Evolutionary conservation across 163 green algal genomes (phyloP), one percentile per base, ranked within the genome.

Genomic region (Botryococcus braunii): DNA sequence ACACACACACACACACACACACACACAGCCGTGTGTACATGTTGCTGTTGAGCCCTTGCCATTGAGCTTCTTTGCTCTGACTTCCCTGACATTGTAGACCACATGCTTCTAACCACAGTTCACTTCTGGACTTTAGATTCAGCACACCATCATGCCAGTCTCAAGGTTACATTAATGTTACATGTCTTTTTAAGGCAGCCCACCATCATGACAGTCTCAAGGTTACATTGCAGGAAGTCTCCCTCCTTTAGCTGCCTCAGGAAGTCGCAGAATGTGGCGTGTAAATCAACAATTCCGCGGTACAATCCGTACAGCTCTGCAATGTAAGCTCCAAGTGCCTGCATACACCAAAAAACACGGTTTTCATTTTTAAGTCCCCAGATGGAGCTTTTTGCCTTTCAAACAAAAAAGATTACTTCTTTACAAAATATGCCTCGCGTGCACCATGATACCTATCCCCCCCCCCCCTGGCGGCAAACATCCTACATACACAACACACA

Each of bases 191-290:
- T n/a, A n/a, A n/a, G n/a, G n/a, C n/a, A n/a, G n/a, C n/a, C n/a
- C n/a, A n/a, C 59, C 57, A 47, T 55, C 38, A 69, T 39, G 6
- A 74, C 23, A 29, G 4, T 69, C 8, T 62, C 49, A 3, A 74
- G 13, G 47, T 23, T 69, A 60, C 40, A 61, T 39, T 74, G 68
- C 3, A 69, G 57, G 59, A 65, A 69, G 46, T 11, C 47, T 47
- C 68, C 60, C 2, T 34, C 47, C 35, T 47, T 37, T 29, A 74
- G 47, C 17, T 46, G 47, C 4, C 34, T 7, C 56, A 74, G 43
- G 47, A 69, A 65, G 17, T 32, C 37, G 4, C 40, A n/a, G 31
- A 74, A 48, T 8, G 36, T 27, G n/a, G 8, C 37, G 50, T 74
- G 68, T 37, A 68, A 23, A 27, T 31, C 68, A 36, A 69, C 68